Evolutionary conservation across 2,329 filamentous ascomycete genomes (phyloP).

Genomic region (Fusarium incarnatum): DNA sequence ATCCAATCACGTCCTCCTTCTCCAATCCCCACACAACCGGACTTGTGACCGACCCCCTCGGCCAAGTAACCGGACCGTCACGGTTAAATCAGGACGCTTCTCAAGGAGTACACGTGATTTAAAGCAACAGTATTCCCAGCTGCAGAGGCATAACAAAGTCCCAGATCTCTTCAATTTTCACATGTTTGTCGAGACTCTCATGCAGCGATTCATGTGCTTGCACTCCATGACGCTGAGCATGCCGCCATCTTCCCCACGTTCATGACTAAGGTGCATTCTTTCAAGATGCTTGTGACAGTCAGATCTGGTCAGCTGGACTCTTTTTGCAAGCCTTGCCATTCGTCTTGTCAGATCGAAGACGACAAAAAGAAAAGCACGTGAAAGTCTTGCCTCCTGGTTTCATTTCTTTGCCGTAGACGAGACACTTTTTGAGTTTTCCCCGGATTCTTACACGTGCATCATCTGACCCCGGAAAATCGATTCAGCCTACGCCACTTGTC

Average conservation of each 20-base stretch:
- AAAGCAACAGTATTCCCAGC: not conserved
- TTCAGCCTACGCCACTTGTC: slow-evolving; percentile 35
- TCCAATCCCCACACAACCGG: slow-evolving; percentile 36
- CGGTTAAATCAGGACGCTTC: not conserved
- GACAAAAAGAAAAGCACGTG: slow-evolving; percentile 41
- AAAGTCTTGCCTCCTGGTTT: slow-evolving; percentile 27
- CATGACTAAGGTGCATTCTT: slow-evolving; percentile 32
- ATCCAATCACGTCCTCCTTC: slow-evolving; percentile 28
- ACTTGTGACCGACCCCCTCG: slow-evolving; percentile 40
- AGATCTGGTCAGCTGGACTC: slow-evolving; percentile 33
- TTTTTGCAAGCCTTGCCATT: slow-evolving; percentile 19
- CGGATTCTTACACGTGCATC: slow-evolving; percentile 39
- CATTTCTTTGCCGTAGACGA: slow-evolving; percentile 3
- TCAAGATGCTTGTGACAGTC: slow-evolving; percentile 33
- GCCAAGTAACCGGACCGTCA: slow-evolving; percentile 28
- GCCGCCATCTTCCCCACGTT: slow-evolving; percentile 33
- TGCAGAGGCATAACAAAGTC: not conserved
- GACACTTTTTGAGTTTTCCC: slow-evolving; percentile 40
- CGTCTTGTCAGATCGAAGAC: not conserved
- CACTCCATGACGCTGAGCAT: slow-evolving; percentile 29
- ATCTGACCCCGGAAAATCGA: slow-evolving; percentile 35
- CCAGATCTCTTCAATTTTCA: slow-evolving; percentile 19
- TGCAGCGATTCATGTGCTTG: not conserved
- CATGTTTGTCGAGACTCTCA: slow-evolving; percentile 10
- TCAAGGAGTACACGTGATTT: slow-evolving; percentile 22